Base-by-base conservation (phyloP, 2,329 filamentous ascomycete genomes). In the Macrophomina phaseolina region DNA sequence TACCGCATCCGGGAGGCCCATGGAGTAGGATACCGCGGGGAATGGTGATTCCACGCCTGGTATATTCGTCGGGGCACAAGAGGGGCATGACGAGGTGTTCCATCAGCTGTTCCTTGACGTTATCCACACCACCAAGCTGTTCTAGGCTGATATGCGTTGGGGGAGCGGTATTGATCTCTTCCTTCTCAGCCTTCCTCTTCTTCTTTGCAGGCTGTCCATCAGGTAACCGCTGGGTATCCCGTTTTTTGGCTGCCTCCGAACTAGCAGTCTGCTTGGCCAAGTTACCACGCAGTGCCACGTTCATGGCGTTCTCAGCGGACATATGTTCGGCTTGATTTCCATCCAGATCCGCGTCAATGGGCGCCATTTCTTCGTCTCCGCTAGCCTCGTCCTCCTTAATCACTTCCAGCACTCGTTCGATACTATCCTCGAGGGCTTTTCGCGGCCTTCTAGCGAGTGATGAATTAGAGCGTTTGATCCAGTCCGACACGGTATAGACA, bases 401-500 rank as follows among this genome's bases (percentile, higher is more conserved):
- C 18, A 93, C 87, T 7, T 89, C 86, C 16, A 97, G 81, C 0
- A 94, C 92, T 7, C 92, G 85, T 69, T 97, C 93, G 69, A 98
- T 92, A 42, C 91, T 90, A 69, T 95, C 91, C 76, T 97, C 92
- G 1, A 98, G 81, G 0, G 90, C 83, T 68, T 89, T 90, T 78
- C 95, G 97, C 46, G 92, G 93, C 71, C 91, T 89, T 28, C 95
- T 85, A 69, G 91, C 92, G 28, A 98, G 80, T 64, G 91, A 93
- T 0, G 93, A 97, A 76, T 97, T 97, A 14, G 93, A 97, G 61
- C 84, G 82, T 72, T 93, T 92, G 69, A 98, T 93, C 67, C 87
- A 87, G 46, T 93, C 90, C 76, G 95, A 97, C 1, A 96, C 86
- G 2, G 82, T 79, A 2, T 84, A 79, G 3, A 90, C 82, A 1